Base-by-base conservation (phyloP, 1,284 basidiomycete genomes). In the Lignosus rhinocerotis region DNA sequence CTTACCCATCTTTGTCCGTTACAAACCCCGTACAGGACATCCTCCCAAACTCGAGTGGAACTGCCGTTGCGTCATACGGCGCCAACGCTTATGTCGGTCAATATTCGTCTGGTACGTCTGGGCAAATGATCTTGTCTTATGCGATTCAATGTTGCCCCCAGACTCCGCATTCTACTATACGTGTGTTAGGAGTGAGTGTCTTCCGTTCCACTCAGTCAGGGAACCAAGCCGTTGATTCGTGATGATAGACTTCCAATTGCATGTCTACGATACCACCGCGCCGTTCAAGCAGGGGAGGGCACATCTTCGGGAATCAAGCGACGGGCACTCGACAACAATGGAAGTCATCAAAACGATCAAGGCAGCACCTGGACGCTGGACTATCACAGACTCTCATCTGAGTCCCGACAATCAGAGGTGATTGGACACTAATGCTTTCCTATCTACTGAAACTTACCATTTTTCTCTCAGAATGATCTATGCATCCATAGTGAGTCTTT, bases 371-470 rank as follows among this genome's bases (percentile, higher is more conserved):
- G 90, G 90, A 8, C 78, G 84, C 34, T 97, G 95, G 95, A 96
- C 95, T 0, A 90, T 97, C 55, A 96, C 95, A 2, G 96, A 99
- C 74, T 94, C 94, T 12, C 94, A 98, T 72, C 78, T 97, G 10
- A 94, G 92, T 60, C 91, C 91, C 4, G 89, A 96, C 70, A 98
- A 97, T 61, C 86, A 95, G 73, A 88, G 91, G 93, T 87, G 67
- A 60, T 70, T 19, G 19, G 5, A 17, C 3, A 17, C 25, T 2
- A 8, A 30, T 33, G 19, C 2, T 36, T 5, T 2, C n/a, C 7
- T 16, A 9, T 12, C 17, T 12, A 2, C 14, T 25, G 25, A 14
- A 46, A 30, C 31, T 39, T 12, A 12, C 7, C 5, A 19, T 43
- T 38, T 11, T 6, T 43, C 3, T 21, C 9, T 6, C 46, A 93